Conservation (phyloP, 371 early-diverging fungal species). For the Rhizopus sp. region DNA sequence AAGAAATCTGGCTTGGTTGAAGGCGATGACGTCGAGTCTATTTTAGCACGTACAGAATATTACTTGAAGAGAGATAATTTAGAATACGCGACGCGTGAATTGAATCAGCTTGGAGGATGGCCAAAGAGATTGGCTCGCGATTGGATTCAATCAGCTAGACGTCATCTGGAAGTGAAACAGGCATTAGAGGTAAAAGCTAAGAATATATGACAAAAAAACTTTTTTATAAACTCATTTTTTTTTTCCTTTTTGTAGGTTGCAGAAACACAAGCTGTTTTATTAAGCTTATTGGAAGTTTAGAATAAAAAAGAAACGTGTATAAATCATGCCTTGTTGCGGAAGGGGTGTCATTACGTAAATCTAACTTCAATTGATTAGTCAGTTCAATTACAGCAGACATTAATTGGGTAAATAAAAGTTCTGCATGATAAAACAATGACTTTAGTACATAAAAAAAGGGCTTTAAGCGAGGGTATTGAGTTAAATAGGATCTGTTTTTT, state of each 20-base stretch:
- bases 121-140: constrained; percentile 79
- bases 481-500: background rate
- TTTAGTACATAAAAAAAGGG: background rate
- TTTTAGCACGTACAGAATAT: constrained; percentile 76
- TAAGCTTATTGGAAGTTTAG: constrained; percentile 54
- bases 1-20: constrained; percentile 81
- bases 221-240: background rate
- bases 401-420: background rate
- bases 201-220: background rate
- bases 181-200: constrained; percentile 66
- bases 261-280: constrained; percentile 63
- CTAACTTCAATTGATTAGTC: constrained; percentile 2
- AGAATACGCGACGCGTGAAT: constrained; percentile 83
- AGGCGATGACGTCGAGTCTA: constrained; percentile 83
- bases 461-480: background rate
- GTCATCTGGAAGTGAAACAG: constrained; percentile 84
- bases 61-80: constrained; percentile 75
- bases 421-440: constrained; percentile 3
- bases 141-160: constrained; percentile 81
- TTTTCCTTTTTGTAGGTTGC: constrained; percentile 43
- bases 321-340: background rate
- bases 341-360: background rate
- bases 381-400: background rate
- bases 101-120: constrained; percentile 92
- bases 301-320: constrained; percentile 2